Evolutionary conservation across 179 eudicot genomes (phyloP).

Genomic region (Heliamphora pulchella): DNA sequence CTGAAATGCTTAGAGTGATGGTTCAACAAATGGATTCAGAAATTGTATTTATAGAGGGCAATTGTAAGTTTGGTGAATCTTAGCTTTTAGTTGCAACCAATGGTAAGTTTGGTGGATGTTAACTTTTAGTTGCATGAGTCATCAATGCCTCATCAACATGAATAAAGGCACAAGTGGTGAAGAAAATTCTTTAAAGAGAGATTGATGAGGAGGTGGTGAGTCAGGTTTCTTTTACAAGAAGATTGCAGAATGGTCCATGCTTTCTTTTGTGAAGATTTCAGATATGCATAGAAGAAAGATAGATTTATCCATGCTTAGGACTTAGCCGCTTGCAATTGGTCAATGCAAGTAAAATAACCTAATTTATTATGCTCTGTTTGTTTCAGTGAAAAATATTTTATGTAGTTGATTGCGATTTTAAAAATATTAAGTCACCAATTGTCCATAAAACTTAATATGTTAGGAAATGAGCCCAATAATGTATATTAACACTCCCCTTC

Average conservation of each 20-base stretch:
- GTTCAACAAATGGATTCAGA: neutral
- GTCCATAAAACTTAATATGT: too few relatives aligned
- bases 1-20: conserved; percentile 4
- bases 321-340: neutral
- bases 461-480: too few relatives aligned
- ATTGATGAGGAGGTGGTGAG: neutral
- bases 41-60: conserved; percentile 1
- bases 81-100: neutral
- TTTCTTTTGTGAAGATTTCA: conserved; percentile 8
- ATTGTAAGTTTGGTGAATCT: neutral
- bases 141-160: conserved; percentile 10
- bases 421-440: too few relatives aligned
- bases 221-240: conserved; percentile 6
- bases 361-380: too few relatives aligned
- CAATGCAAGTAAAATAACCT: neutral
- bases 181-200: neutral
- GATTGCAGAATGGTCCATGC: neutral
- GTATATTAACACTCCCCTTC: too few relatives aligned
- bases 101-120: conserved; percentile 7
- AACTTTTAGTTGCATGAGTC: neutral
- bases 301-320: neutral
- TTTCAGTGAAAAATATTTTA: too few relatives aligned
- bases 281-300: neutral
- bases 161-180: neutral
- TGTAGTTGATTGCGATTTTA: too few relatives aligned